Conservation (phyloP, 1,284 basidiomycete genomes). For the Thelephora terrestris region DNA sequence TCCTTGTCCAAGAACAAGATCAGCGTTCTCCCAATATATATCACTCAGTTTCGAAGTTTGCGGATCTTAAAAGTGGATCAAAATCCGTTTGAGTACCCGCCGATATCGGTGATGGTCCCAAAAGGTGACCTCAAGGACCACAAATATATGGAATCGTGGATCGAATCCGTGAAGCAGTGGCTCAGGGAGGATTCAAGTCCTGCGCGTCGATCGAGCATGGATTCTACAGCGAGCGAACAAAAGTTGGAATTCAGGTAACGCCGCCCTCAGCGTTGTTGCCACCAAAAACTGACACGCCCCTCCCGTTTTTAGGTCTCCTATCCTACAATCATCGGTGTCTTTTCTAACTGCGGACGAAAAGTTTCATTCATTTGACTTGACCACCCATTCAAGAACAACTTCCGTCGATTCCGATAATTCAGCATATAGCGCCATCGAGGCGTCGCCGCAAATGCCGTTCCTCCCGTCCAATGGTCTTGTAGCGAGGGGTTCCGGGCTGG, state of each 20-base stretch:
- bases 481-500: conserved; percentile 10
- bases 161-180: conserved; percentile 66
- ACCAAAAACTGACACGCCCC: background rate
- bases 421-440: conserved; percentile 31
- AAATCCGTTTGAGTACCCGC: conserved; percentile 92
- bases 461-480: background rate
- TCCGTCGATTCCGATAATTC: conserved; percentile 55
- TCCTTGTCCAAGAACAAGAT: conserved; percentile 84
- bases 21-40: conserved; percentile 68
- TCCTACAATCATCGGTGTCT: background rate
- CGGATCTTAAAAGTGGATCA: conserved; percentile 82
- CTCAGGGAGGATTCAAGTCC: conserved; percentile 40
- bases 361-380: background rate
- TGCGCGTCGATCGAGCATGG: background rate
- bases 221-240: conserved; percentile 18
- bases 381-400: conserved; percentile 43
- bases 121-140: conserved; percentile 34
- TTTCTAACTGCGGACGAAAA: background rate
- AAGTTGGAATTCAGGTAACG: conserved; percentile 22
- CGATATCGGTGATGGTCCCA: conserved; percentile 40
- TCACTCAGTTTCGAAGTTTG: conserved; percentile 65
- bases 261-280: background rate
- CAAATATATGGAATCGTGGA: conserved; percentile 59
- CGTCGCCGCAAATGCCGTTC: conserved; percentile 5
- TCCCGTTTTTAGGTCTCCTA: background rate